Percentiles rank a stretch among this genome's conserved stretches.
Evolutionary conservation across 2,329 filamentous ascomycete species (phyloP).

Genomic region (Tolypocladium cylindrosporum): DNA sequence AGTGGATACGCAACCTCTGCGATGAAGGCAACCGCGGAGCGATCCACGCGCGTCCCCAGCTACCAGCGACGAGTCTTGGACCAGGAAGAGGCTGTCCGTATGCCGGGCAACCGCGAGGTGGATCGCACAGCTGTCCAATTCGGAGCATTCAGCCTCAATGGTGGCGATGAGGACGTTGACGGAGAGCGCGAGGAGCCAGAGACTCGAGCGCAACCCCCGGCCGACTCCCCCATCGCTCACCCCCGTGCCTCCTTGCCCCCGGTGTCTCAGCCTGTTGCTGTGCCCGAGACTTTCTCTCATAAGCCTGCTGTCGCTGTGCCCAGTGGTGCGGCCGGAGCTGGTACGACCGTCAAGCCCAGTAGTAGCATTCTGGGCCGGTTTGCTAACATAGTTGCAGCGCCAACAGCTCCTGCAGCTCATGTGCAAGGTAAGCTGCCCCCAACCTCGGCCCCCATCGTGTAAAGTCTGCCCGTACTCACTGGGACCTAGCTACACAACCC

Average conservation of each 20-base stretch:
- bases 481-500: constrained; percentile 28
- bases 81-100: constrained; percentile 94
- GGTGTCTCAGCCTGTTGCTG: constrained; percentile 42
- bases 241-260: constrained; percentile 84
- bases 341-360: constrained; percentile 12
- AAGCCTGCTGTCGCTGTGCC: constrained; percentile 40
- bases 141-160: constrained; percentile 85
- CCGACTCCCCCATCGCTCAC: constrained; percentile 79
- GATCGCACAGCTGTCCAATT: constrained; percentile 92
- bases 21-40: constrained; percentile 61
- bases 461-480: constrained; percentile 4
- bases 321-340: constrained; percentile 24
- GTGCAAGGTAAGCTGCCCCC: constrained; percentile 13
- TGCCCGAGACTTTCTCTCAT: constrained; percentile 47
- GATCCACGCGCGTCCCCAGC: constrained; percentile 60
- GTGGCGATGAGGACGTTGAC: constrained; percentile 78
- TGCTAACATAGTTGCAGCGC: constrained; percentile 7
- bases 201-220: constrained; percentile 84
- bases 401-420: constrained; percentile 12
- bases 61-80: constrained; percentile 82
- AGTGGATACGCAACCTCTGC: constrained; percentile 71
- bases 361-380: constrained; percentile 5
- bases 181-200: constrained; percentile 92
- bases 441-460: background rate
- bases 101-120: constrained; percentile 93